These are phyloP conservation scores for Gamarada debralockiae DNA, from an alignment of 495 filamentous ascomycete genomes.

Conservation along the genomic window DNA sequence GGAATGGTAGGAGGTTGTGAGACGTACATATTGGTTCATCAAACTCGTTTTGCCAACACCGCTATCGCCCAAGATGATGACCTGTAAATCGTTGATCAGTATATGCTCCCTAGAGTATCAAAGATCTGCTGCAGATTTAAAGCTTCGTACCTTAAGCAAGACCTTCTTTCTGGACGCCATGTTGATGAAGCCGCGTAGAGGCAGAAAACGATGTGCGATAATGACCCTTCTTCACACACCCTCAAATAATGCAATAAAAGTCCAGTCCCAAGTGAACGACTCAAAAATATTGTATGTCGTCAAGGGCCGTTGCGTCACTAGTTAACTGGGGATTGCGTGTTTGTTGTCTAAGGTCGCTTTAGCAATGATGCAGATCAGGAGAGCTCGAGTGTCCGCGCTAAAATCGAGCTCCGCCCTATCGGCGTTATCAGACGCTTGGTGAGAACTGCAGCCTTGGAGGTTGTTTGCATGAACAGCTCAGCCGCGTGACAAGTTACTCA, in stretches of 20 bases:
- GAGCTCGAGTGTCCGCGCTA: neutral
- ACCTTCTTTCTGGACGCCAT: slow-evolving; percentile 78
- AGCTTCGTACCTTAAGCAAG: slow-evolving; percentile 74
- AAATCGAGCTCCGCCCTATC: slow-evolving; percentile 2
- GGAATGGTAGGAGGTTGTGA: slow-evolving; percentile 7
- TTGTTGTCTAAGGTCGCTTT: slow-evolving; percentile 18
- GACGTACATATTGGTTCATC: slow-evolving; percentile 99
- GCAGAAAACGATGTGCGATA: slow-evolving; percentile 16
- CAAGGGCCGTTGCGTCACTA: neutral
- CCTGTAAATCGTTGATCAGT: slow-evolving; percentile 44
- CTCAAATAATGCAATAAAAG: neutral
- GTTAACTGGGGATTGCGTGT: neutral
- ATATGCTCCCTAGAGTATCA: neutral
- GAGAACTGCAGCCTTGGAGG: neutral
- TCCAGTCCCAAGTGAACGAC: neutral
- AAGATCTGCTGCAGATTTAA: neutral
- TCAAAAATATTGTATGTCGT: neutral
- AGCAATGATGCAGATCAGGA: slow-evolving; percentile 1
- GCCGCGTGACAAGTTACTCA: neutral
- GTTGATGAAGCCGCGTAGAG: neutral
- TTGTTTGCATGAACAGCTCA: neutral
- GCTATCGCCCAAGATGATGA: slow-evolving; percentile 97
- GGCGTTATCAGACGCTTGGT: neutral
- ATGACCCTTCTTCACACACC: slow-evolving; percentile 7
- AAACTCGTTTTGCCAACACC: slow-evolving; percentile 98